Evolutionary conservation across 116 monocot species (phyloP), one percentile per base, ranked within the genome.

Genomic region (Papilionanthe hybrid): DNA sequence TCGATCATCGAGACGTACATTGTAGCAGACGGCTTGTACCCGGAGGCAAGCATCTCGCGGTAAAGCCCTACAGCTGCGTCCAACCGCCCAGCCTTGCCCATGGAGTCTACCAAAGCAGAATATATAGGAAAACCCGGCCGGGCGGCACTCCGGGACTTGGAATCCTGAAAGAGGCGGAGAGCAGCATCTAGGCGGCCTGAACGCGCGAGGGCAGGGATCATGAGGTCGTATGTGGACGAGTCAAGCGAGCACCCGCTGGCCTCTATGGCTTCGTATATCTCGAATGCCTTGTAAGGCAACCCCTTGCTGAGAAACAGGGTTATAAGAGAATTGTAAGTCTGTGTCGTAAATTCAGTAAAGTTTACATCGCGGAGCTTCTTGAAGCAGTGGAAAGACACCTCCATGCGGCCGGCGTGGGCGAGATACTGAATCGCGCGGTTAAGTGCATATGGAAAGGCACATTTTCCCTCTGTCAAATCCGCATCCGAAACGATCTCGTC

Each of bases 211-310:
- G 90, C 79, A 0, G 99, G 99, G 20, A 99, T 82, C 85, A 95
- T 85, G 42, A 95, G 69, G 45, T 95, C 95, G 50, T 90, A 95
- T 11, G 93, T 93, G 41, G 88, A 77, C 9, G 78, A 48, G 23
- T 99, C 91, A 19, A 93, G 80, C 9, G 78, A 49, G 77, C 84
- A 81, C 4, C 57, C 48, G 13, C 79, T 44, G 7, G 58, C 55
- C 27, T 85, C 83, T 91, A 94, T 88, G 22, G 84, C 83, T n/a
- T 98, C 93, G 67, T 91, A 85, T 55, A 99, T 88, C 86, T 94
- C 99, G 74, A 99, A 99, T 7, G 99, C 91, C 84, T 99, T 99
- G 73, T 90, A 98, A 25, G 87, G 88, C 7, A 98, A 83, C 9
- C 93, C 95, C 32, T 85, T 88, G 41, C 77, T 78, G 30, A 99